Conservation (phyloP, 306 rosid species). For the Quercus cerris region DNA sequence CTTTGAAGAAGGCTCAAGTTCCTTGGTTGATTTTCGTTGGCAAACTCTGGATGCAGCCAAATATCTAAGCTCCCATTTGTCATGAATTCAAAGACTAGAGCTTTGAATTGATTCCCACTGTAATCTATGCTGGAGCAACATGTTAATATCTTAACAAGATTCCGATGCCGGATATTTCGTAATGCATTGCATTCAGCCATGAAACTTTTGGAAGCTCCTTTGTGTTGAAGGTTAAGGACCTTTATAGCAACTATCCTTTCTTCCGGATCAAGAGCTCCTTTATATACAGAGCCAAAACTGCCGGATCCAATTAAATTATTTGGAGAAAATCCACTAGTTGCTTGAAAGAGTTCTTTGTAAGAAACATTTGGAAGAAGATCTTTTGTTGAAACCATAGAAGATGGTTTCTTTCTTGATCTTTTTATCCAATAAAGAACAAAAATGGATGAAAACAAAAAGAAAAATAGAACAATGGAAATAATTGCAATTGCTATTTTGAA, state of each 20-base stretch:
- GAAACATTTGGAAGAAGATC: conserved; percentile 7
- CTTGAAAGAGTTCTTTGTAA: too few species aligned
- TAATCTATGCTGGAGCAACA: conserved; percentile 24
- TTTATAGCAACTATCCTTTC: too few species aligned
- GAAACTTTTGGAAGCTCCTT: too few species aligned
- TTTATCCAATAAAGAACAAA: neutral
- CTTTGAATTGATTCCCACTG: conserved; percentile 27
- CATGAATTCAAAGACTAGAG: conserved; percentile 29
- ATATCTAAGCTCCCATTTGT: conserved; percentile 30
- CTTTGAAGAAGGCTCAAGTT: conserved; percentile 11
- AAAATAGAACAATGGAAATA: conserved; percentile 3
- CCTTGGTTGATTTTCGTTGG: neutral
- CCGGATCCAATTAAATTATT: too few species aligned
- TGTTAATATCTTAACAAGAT: conserved; percentile 26
- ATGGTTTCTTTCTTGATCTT: neutral
- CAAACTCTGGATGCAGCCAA: conserved; percentile 10
- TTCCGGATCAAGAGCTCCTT: too few species aligned
- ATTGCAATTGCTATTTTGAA: neutral
- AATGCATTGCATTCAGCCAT: neutral
- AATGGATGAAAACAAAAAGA: neutral
- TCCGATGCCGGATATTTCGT: conserved; percentile 21
- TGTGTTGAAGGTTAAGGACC: too few species aligned
- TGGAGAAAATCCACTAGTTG: too few species aligned
- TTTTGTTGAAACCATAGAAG: neutral
- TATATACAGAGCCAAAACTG: too few species aligned